phyloP scores from a whole-genome alignment of 768 basidiomycete genomes.

The Rhodotorula graminis region DNA sequence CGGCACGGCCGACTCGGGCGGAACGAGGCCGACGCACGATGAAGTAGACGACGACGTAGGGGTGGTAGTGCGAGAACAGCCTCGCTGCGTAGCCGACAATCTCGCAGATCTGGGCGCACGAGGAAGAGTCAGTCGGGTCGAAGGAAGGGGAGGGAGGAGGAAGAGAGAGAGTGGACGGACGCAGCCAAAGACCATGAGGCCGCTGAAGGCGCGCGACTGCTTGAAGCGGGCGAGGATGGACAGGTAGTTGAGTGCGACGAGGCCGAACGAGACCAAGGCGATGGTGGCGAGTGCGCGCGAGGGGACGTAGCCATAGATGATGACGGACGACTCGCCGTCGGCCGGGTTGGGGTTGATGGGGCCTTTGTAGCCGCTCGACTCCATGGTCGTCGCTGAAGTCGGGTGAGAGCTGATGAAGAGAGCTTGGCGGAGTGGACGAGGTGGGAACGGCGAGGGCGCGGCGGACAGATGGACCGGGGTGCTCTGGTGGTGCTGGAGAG shows the following conservation, averaged over 20 bases:
- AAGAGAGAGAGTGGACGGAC: constrained; percentile 3
- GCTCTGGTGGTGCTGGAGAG: no score
- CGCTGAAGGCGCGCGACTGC: constrained; percentile 6
- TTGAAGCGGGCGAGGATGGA: not conserved
- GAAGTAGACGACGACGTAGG: constrained; percentile 16
- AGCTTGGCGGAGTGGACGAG: no score
- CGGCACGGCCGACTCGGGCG: no score
- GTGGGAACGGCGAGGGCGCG: no score
- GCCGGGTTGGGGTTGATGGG: constrained; percentile 23
- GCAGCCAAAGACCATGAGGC: constrained; percentile 11
- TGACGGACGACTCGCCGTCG: constrained; percentile 11
- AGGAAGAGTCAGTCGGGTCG: not conserved
- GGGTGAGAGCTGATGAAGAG: not conserved
- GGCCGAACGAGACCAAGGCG: constrained; percentile 19
- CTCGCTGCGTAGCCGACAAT: constrained; percentile 23
- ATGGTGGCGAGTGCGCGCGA: constrained; percentile 4
- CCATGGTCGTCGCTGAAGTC: not conserved
- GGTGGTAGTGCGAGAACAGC: constrained; percentile 15
- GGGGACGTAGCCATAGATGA: constrained; percentile 25
- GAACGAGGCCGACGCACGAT: constrained; percentile 4
- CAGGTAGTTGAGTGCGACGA: constrained; percentile 20
- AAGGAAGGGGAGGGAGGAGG: not conserved
- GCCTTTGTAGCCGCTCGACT: not conserved
- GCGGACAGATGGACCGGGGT: no score
- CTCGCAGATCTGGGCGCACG: constrained; percentile 14